Evolutionary conservation across 2,329 filamentous ascomycete species (phyloP), one percentile per base, ranked within the genome.

Genomic region (Penicillium sp.): DNA sequence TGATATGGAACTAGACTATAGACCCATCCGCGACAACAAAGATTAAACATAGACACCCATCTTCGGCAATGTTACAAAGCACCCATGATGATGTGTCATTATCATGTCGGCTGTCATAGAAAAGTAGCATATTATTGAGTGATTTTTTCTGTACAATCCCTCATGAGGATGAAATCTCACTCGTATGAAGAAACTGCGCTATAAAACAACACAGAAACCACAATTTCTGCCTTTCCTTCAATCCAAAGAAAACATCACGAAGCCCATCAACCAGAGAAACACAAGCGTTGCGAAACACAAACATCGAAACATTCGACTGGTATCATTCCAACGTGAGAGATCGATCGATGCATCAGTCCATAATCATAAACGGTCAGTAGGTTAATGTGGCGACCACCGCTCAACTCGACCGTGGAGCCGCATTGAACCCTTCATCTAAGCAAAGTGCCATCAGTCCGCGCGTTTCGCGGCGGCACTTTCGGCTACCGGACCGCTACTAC

Each of bases 401-500:
- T 31, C 38, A 38, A 2, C 34, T 16, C 13, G 21, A 39, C 38
- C n/a, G 18, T 10, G 23, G n/a, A 16, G 18, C 16, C 18, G 18
- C 36, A 39, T 39, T 18, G 16, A 21, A 39, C 16, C 16, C 36
- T 39, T 12, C 13, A 13, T 44, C 18, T 12, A 21, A 26, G 23
- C 16, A 15, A 31, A 43, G 23, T 6, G 9, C 12, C 28, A 56
- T 67, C 54, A 73, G 58, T 72, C 70, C 50, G 44, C 68, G 43
- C 68, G 68, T 55, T 72, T 71, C 42, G 62, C 67, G 10, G 49
- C 54, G 31, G 45, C 59, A 23, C 56, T 53, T 15, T n/a, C 21
- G 2, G 31, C 26, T 18, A 15, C 54, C 59, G 39, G 41, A 2
- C 13, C 23, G 7, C 15, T 13, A 28, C 41, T 42, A 9, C 29